phyloP scores from a whole-genome alignment of 176 grass and related monocot genomes.

The Melocanna baccifera region DNA sequence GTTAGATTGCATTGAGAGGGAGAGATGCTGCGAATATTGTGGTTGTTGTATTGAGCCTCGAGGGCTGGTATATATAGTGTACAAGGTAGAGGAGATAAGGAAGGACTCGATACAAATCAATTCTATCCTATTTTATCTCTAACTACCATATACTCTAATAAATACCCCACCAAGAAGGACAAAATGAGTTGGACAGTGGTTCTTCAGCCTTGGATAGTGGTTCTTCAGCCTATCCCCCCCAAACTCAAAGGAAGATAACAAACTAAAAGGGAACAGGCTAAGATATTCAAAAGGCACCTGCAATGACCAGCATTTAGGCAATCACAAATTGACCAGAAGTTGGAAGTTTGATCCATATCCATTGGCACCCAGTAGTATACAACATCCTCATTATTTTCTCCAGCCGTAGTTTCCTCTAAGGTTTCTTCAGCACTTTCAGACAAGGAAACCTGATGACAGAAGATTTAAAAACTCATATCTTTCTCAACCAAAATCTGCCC shows the following conservation, averaged over 20 bases:
- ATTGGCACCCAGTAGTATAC: constrained; percentile 80
- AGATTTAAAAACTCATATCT: constrained; percentile 16
- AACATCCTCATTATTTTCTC: constrained; percentile 66
- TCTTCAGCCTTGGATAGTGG: too few species aligned
- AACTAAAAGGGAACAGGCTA: constrained; percentile 4
- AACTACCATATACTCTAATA: too few species aligned
- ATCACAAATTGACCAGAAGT: constrained; percentile 91
- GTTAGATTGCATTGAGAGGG: too few species aligned
- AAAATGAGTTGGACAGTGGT: background rate
- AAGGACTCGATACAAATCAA: too few species aligned
- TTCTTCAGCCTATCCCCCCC: background rate
- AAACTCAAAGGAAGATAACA: constrained; percentile 9
- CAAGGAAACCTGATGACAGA: constrained; percentile 71
- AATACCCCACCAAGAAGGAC: background rate
- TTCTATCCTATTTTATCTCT: too few species aligned
- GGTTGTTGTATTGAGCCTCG: too few species aligned
- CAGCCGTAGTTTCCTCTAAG: constrained; percentile 54
- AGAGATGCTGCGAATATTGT: too few species aligned
- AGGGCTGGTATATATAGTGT: too few species aligned
- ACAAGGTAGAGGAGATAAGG: too few species aligned
- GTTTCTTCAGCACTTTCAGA: constrained; percentile 73
- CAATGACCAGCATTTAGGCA: constrained; percentile 76
- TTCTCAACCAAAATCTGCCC: background rate
- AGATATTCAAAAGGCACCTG: constrained; percentile 56
- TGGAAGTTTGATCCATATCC: constrained; percentile 42